These are phyloP conservation scores for Scedosporium apiospermum DNA, from an alignment of 2,329 filamentous ascomycete species.

Conservation along the genomic window DNA sequence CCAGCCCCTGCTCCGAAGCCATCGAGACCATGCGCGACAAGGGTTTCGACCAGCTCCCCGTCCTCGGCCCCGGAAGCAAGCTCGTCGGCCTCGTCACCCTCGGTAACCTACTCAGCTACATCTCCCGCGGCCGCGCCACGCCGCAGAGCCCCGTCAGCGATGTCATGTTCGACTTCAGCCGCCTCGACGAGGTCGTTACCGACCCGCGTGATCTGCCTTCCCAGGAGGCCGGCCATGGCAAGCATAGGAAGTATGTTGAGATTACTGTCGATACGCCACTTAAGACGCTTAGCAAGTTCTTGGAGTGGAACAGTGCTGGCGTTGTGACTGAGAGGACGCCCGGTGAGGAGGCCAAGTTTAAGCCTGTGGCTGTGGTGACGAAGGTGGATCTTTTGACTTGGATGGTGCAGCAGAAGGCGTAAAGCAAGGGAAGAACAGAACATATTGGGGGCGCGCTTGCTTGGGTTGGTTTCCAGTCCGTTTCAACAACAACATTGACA, in stretches of 20 bases:
- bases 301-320: conserved; percentile 96
- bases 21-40: conserved; percentile 98
- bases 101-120: conserved; percentile 85
- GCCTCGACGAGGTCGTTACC: conserved; percentile 82
- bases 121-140: conserved; percentile 72
- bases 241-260: conserved; percentile 75
- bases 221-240: conserved; percentile 28
- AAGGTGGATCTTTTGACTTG: conserved; percentile 94
- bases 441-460: not conserved
- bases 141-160: conserved; percentile 66
- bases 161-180: conserved; percentile 95
- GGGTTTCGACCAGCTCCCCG: conserved; percentile 94
- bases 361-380: conserved; percentile 83
- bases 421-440: conserved; percentile 1
- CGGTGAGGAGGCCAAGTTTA: conserved; percentile 39
- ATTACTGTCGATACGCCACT: conserved; percentile 88
- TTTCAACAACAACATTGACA: not conserved
- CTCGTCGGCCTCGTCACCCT: conserved; percentile 91
- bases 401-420: conserved; percentile 60
- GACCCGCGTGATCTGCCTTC: conserved; percentile 60
- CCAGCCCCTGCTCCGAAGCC: conserved; percentile 69
- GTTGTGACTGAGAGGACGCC: conserved; percentile 75
- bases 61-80: conserved; percentile 59
- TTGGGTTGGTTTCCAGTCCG: not conserved
- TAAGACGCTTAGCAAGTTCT: conserved; percentile 76